A percentile compares a stretch with the other conserved stretches of the same genome.
Conservation (phyloP, 2,329 filamentous ascomycete genomes). For the Cercospora zeae-maydis region DNA sequence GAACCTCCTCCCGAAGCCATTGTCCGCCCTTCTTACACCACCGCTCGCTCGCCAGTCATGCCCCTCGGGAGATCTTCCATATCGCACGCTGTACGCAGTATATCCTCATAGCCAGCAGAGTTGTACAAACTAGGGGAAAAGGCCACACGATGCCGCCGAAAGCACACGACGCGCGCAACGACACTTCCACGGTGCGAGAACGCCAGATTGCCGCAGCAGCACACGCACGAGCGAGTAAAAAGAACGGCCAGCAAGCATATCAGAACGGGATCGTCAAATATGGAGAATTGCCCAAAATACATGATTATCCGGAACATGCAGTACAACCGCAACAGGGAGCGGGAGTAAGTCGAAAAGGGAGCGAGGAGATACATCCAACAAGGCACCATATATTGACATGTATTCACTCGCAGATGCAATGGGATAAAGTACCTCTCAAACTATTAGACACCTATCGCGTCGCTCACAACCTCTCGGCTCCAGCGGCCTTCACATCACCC, state of each 20-base stretch:
- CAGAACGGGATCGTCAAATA: constrained; percentile 28
- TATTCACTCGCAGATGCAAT: constrained; percentile 50
- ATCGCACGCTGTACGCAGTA: constrained; percentile 7
- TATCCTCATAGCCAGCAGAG: not conserved
- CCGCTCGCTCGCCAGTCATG: constrained; percentile 2
- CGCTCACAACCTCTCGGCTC: constrained; percentile 66
- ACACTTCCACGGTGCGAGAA: constrained; percentile 40
- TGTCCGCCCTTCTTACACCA: not conserved
- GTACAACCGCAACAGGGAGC: constrained; percentile 10
- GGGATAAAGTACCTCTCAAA: constrained; percentile 64
- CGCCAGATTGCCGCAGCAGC: constrained; percentile 40
- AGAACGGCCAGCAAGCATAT: constrained; percentile 22
- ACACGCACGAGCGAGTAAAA: constrained; percentile 40
- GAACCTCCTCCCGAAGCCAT: not conserved
- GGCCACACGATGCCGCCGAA: constrained; percentile 29
- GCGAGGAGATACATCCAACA: not conserved
- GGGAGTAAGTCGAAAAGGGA: constrained; percentile 13
- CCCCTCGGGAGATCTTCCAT: not conserved
- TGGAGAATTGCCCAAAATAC: constrained; percentile 30
- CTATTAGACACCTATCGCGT: constrained; percentile 73
- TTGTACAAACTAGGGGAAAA: not conserved
- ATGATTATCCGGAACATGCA: constrained; percentile 23
- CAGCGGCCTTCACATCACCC: constrained; percentile 61
- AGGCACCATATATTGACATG: not conserved
- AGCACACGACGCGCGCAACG: constrained; percentile 39